A percentile compares a stretch with the other conserved stretches of the same genome.
Conservation (phyloP, 768 basidiomycete species). For the Tylopilus plumbeoviolaceoides region DNA sequence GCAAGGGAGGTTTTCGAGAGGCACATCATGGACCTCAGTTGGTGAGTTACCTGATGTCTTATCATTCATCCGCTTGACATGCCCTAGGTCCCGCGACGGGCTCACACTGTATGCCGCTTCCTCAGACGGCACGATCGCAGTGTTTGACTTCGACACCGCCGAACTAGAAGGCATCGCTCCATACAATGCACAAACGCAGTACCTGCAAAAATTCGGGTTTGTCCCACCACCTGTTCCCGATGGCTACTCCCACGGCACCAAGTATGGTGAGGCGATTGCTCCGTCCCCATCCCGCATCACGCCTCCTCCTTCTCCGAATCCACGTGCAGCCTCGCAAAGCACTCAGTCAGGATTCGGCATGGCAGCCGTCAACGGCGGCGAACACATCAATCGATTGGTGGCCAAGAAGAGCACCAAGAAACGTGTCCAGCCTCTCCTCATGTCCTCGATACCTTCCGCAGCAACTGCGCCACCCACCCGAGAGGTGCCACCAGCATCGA, state of each 20-base stretch:
- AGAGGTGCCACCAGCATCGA: conserved; percentile 18
- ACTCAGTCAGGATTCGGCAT: conserved; percentile 40
- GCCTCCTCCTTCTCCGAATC: conserved; percentile 47
- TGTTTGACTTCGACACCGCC: conserved; percentile 75
- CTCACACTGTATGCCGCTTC: conserved; percentile 90
- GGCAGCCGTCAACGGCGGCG: conserved; percentile 40
- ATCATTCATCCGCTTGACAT: conserved; percentile 3
- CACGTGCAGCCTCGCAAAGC: conserved; percentile 28
- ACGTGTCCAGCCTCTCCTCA: conserved; percentile 48
- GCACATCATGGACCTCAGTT: conserved; percentile 93
- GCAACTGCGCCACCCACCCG: conserved; percentile 14
- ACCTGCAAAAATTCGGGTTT: conserved; percentile 80
- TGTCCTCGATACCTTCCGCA: conserved; percentile 37
- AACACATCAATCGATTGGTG: conserved; percentile 67
- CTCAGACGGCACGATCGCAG: conserved; percentile 91
- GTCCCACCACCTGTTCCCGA: conserved; percentile 60
- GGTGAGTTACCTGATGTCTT: conserved; percentile 48
- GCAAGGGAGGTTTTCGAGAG: conserved; percentile 92
- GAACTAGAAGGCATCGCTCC: conserved; percentile 82
- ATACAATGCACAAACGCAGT: conserved; percentile 68
- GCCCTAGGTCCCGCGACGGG: conserved; percentile 84
- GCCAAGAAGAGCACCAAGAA: conserved; percentile 73
- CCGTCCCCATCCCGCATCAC: conserved; percentile 34
- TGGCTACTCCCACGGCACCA: conserved; percentile 58
- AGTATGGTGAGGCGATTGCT: conserved; percentile 17